Evolutionary conservation across 139 green algal species (phyloP), one percentile per base, ranked within the genome.

Genomic region (Auxenochlorella protothecoides): DNA sequence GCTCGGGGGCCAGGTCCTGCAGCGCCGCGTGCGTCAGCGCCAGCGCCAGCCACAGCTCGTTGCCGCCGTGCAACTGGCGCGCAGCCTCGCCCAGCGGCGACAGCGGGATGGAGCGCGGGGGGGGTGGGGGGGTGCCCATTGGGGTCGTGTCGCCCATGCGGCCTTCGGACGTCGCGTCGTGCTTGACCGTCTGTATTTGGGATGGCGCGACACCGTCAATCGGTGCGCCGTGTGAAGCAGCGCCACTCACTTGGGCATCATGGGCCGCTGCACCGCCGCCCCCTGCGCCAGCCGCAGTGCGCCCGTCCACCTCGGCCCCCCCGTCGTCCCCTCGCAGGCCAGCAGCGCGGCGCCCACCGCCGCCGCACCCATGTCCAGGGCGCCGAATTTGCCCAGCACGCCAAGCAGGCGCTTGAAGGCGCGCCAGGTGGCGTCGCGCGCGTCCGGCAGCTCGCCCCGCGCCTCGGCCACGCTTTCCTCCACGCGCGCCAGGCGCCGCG

Each of bases 21-120:
- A 90, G 69, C 2, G 65, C 78, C 3, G 79, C 72, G 68, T 91
- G 80, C 8, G 83, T 91, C 15, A 96, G 79, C 27, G 83, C 87
- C 62, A 87, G 74, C 13, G 90, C 90, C 78, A 97, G 82, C 91
- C 91, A 97, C 64, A 97, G 83, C 82, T 97, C 89, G 71, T 97
- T 96, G 52, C 84, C 79, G 52, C 86, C 82, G 70, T 85, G 82
- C 13, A 96, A 74, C 75, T 88, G 78, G 8, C 90, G 77, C 0
- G 86, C 83, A 9, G 91, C 84, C 52, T 88, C 70, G 0, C 89
- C 90, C 68, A 94, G 81, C 3, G 89, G 77, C 52, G 67, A 13
- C 14, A 84, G 83, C 27, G 27, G 27, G 27, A 44, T 44, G 27
- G 27, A 44, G 27, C 27, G 27, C 27, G 27, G 27, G 27, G 27